Percentiles rank a stretch among this genome's conserved stretches.
phyloP scores from a whole-genome alignment of 495 filamentous ascomycete genomes.

The Tetracladium setigerum region DNA sequence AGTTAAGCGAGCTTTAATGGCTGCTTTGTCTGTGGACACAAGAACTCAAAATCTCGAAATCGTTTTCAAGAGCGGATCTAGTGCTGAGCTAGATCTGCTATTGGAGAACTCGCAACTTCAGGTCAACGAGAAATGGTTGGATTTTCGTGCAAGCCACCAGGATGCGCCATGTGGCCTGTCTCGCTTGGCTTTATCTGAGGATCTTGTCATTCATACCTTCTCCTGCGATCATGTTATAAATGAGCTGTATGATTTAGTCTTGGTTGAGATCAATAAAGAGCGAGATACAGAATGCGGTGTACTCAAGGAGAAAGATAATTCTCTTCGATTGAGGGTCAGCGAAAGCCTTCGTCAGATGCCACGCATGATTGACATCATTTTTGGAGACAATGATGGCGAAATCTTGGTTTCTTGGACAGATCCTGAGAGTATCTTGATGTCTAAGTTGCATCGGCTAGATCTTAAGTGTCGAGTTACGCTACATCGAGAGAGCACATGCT shows the following conservation, averaged over 20 bases:
- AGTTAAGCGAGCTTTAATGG: constrained; percentile 1
- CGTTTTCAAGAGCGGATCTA: constrained; percentile 3
- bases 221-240: constrained; percentile 11
- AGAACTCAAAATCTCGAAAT: constrained; percentile 4
- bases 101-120: constrained; percentile 1
- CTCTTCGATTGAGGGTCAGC: not conserved
- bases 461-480: constrained; percentile 4
- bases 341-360: constrained; percentile 16
- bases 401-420: constrained; percentile 2
- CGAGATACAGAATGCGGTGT: not conserved
- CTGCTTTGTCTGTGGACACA: constrained; percentile 5
- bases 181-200: not conserved
- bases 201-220: not conserved
- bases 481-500: constrained; percentile 11
- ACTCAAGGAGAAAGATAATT: not conserved
- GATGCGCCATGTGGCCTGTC: constrained; percentile 3
- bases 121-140: constrained; percentile 13
- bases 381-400: not conserved
- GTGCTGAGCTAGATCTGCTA: constrained; percentile 11
- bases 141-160: constrained; percentile 1
- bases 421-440: constrained; percentile 1
- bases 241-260: constrained; percentile 5
- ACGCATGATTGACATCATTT: not conserved
- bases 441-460: constrained; percentile 4
- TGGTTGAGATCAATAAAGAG: not conserved